Evolutionary conservation across 108 stramenopile genomes (phyloP), one percentile per base, ranked within the genome.

Genomic region (Fragilaria crotonensis): DNA sequence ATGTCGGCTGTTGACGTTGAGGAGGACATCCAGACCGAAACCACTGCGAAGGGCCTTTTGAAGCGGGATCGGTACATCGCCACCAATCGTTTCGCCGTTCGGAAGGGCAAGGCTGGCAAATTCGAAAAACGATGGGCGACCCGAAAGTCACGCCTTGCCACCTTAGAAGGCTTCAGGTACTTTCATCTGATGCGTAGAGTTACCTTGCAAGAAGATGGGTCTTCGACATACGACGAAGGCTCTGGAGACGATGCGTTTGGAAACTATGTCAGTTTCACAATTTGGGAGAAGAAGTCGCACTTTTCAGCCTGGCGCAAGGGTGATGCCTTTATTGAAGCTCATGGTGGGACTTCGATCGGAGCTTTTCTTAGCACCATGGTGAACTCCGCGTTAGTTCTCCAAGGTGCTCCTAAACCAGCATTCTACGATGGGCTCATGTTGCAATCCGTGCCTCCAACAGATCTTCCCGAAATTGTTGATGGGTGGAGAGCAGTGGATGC

Each of bases 251-350:
- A 60, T 9, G 59, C 51, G 0, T 31, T 60, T 30, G 85, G 83
- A 26, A 89, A 95, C 63, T 91, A 91, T 67, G 85, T 91, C 25
- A 66, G 63, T 29, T 85, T 86, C 49, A 95, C 89, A 7, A 76
- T 95, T 51, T 95, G 93, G 93, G 64, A 84, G 26, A 76, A 79
- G 53, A 95, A 95, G 71, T 75, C 76, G 25, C 60, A 89, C 45
- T 95, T 95, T 68, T 71, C 73, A 32, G 80, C 81, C 14, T 95
- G 93, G 89, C 20, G 89, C 14, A 61, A 47, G 30, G 93, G 93
- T 26, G 88, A 95, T 9, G 93, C 89, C 25, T 94, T 94, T 74
- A 91, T 87, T 71, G 90, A 95, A 62, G 93, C 93, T 3, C 93
- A 95, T 69, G 89, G 93, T 4, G 93, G 93, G 4, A 93, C 87